phyloP scores from a whole-genome alignment of 345 rosid genomes.

The Carallia brachiata region DNA sequence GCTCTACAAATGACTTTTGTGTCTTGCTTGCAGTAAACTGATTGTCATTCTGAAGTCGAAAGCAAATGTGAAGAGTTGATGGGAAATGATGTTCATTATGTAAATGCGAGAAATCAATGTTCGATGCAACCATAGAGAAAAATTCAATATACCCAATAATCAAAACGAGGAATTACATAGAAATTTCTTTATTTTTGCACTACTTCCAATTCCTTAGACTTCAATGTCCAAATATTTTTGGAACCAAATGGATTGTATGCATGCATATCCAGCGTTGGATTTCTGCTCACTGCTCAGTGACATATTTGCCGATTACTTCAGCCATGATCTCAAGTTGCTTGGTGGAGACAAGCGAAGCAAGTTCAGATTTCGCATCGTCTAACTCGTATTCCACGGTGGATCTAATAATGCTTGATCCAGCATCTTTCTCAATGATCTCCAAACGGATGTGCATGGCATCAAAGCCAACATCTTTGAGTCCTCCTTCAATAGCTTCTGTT shows the following conservation, averaged over 20 bases:
- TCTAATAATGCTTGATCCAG: constrained; percentile 20
- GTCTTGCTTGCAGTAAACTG: too few species aligned
- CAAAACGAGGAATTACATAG: too few species aligned
- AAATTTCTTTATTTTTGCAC: too few species aligned
- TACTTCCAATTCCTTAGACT: too few species aligned
- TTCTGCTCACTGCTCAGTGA: constrained; percentile 5
- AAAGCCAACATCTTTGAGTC: constrained; percentile 26
- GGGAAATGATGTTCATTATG: too few species aligned
- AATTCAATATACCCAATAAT: too few species aligned
- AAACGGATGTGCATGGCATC: constrained; percentile 12
- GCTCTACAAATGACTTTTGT: too few species aligned
- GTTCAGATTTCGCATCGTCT: constrained; percentile 27
- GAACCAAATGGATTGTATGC: not conserved
- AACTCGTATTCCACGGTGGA: constrained; percentile 32
- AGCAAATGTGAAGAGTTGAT: too few species aligned
- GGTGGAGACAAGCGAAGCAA: constrained; percentile 19
- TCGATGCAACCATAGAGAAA: too few species aligned
- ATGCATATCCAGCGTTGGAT: not conserved
- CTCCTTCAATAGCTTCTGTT: constrained; percentile 38
- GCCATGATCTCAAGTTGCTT: constrained; percentile 21
- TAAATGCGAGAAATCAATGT: too few species aligned
- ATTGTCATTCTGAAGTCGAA: too few species aligned
- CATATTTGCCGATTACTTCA: constrained; percentile 27
- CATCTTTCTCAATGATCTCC: constrained; percentile 43
- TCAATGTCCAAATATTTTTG: too few species aligned